A percentile compares a stretch with the other conserved stretches of the same genome.
Evolutionary conservation across 257 asterid species (phyloP).

Genomic region (Nicotiana knightiana): DNA sequence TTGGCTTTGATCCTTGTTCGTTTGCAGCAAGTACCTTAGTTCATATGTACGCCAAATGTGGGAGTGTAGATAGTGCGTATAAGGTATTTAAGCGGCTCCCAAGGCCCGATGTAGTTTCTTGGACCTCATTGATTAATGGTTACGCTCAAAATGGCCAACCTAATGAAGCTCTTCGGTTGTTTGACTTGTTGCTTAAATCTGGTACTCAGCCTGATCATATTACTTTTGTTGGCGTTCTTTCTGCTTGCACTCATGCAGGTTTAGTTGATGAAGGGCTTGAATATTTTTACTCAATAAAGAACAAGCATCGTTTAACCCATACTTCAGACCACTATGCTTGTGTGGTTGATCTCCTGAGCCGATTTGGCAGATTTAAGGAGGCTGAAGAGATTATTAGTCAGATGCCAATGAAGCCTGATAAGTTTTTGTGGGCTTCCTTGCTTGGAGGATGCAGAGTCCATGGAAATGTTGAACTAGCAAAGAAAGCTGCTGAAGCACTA

Average conservation of each 20-base stretch:
- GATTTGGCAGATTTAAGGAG: constrained; percentile 57
- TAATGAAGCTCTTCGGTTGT: constrained; percentile 48
- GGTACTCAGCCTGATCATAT: constrained; percentile 56
- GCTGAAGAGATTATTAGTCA: constrained; percentile 51
- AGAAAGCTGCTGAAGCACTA: constrained; percentile 43
- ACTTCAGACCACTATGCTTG: constrained; percentile 71
- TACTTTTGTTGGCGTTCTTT: constrained; percentile 64
- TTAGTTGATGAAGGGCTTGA: constrained; percentile 66
- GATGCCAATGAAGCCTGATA: constrained; percentile 59
- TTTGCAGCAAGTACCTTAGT: constrained; percentile 72
- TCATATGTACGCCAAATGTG: constrained; percentile 75
- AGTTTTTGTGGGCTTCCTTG: constrained; percentile 68
- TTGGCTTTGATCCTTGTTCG: constrained; percentile 50
- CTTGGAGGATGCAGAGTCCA: constrained; percentile 75
- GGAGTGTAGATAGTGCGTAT: constrained; percentile 48
- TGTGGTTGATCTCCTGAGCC: constrained; percentile 62
- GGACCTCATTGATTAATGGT: constrained; percentile 72
- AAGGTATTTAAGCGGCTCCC: constrained; percentile 44
- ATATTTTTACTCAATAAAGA: constrained; percentile 51
- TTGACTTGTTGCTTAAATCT: constrained; percentile 39
- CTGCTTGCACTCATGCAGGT: constrained; percentile 65
- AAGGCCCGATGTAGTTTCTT: constrained; percentile 58
- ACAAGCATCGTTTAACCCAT: constrained; percentile 38
- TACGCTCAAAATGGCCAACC: constrained; percentile 69
- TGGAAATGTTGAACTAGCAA: constrained; percentile 54